Evolutionary conservation across 1,284 basidiomycete genomes (phyloP), one percentile per base, ranked within the genome.

Genomic region (Austroboletus niveus): DNA sequence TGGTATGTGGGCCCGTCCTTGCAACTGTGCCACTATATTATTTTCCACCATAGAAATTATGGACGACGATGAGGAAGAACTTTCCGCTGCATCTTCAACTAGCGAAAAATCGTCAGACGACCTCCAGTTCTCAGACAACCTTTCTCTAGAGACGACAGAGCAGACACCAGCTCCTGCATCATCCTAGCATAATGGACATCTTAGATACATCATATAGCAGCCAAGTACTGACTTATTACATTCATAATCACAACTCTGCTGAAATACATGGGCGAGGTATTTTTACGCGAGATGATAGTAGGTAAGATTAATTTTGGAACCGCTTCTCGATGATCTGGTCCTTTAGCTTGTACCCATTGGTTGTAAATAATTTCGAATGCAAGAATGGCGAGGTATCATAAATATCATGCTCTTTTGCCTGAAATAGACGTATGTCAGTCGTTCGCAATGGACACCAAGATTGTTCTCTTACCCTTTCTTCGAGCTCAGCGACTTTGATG

Each of bases 401-500:
- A 51, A 98, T 94, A 57, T 98, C 95, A 57, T 97, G 85, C 53
- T 96, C 94, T 68, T 94, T 95, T 8, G 92, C 92, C 90, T 94
- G 57, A 24, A 51, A 27, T 29, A 54, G 57, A 49, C n/a, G 45
- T 67, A 44, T 29, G 27, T 29, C 27, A 69, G 66, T 41, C 8
- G 29, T n/a, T 17, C 10, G 38, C 34, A 30, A 43, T 32, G 41
- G 36, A 12, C 1, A 3, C 31, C 22, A 15, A 42, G 48, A 30
- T 41, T 5, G 11, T 38, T n/a, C 17, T 75, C 85, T 60, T 64
- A 91, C 92, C 62, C 88, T 77, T 60, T 87, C 84, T 64, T 95
- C 92, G 22, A 97, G 79, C 62, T 95, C 91, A 6, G 83, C 70
- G 20, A 90, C 71, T 63, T 89, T 89, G 63, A 96, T 78, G 1